Evolutionary conservation across 768 basidiomycete genomes (phyloP).

Genomic region (Infundibulicybe gibba): DNA sequence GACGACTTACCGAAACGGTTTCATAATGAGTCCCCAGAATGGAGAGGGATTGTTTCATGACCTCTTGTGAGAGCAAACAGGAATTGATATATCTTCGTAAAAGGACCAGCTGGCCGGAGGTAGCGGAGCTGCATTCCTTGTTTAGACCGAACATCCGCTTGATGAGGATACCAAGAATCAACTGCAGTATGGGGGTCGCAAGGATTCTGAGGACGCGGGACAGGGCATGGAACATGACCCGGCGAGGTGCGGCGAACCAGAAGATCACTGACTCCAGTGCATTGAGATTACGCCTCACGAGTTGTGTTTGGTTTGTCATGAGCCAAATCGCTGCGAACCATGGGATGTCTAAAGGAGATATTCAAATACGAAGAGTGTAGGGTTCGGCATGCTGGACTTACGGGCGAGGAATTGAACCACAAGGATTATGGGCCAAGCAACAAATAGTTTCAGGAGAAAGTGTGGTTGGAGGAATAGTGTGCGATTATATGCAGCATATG

Average conservation of each 20-base stretch:
- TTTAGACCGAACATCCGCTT: slow-evolving; percentile 39
- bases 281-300: slow-evolving; percentile 20
- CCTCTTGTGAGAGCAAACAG: slow-evolving; percentile 29
- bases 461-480: slow-evolving; percentile 28
- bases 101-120: slow-evolving; percentile 25
- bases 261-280: slow-evolving; percentile 36
- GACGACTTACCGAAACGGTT: slow-evolving; percentile 33
- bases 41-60: slow-evolving; percentile 32
- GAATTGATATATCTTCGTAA: slow-evolving; percentile 35
- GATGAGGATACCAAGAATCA: slow-evolving; percentile 33
- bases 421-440: slow-evolving; percentile 37
- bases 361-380: background rate
- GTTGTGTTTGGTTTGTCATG: slow-evolving; percentile 30
- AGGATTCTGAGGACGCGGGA: slow-evolving; percentile 35
- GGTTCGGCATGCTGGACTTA: slow-evolving; percentile 9
- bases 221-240: slow-evolving; percentile 34
- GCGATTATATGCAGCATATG: slow-evolving; percentile 36
- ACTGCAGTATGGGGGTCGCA: slow-evolving; percentile 31
- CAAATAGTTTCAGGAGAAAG: slow-evolving; percentile 25
- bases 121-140: slow-evolving; percentile 16
- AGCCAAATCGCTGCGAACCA: slow-evolving; percentile 37
- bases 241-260: slow-evolving; percentile 38
- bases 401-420: slow-evolving; percentile 29
- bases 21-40: slow-evolving; percentile 47
- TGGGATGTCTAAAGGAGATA: slow-evolving; percentile 29